A percentile compares a stretch with the other conserved stretches of the same genome.
phyloP scores from a whole-genome alignment of 345 rosid genomes.

The thale cress (Arabidopsis thaliana) region TAIR10.1 NC_003070.9:27883501-27884000 shows the following conservation, averaged over 20 bases:
- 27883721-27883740: slow-evolving; percentile 24
- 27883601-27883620: slow-evolving; percentile 6
- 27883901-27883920: slow-evolving; percentile 10
- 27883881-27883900: slow-evolving; percentile 8
- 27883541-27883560: slow-evolving; percentile 19
- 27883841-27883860: slow-evolving; percentile 1
- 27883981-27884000: not conserved
- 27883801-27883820: not conserved
- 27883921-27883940: not conserved
- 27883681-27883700: slow-evolving; percentile 19
- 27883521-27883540: slow-evolving; percentile 4
- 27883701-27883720: slow-evolving; percentile 17
- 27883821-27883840: slow-evolving; percentile 9
- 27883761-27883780: slow-evolving; percentile 24
- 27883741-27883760: slow-evolving; percentile 12
- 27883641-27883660: slow-evolving; percentile 9
- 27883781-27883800: not conserved
- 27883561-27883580: slow-evolving; percentile 19
- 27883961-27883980: slow-evolving; percentile 9
- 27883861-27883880: not conserved
- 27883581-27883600: slow-evolving; percentile 12
- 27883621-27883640: not conserved
- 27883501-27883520: not conserved
- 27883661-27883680: not conserved
- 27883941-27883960: slow-evolving; percentile 12